Base-by-base conservation (phyloP, 257 asterid genomes). In the Euphrasia confusa region DNA sequence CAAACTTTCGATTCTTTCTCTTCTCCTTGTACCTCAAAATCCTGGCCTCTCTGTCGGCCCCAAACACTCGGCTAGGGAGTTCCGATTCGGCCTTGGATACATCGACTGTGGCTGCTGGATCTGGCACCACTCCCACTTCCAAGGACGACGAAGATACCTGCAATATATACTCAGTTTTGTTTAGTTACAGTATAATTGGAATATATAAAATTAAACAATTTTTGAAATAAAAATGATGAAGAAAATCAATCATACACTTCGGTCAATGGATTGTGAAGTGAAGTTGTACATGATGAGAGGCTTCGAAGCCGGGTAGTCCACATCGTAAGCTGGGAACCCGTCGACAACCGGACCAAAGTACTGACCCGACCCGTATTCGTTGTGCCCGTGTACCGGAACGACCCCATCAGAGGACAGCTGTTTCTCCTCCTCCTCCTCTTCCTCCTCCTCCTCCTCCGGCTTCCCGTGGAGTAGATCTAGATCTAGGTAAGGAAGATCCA, bases 91-190 rank as follows among this genome's bases (percentile, higher is more conserved):
- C 81, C 30, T 69, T 71, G 14, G 86, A 66, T 58, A 62, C 76
- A 9, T 86, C 89, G 9, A 70, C 66, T 67, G 49, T 60, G 8
- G 72, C 63, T 37, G 63, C 78, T 52, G 82, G 78, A 27, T 87
- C 91, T 3, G 94, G 96, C 67, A 88, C 96, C 15, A 88, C 84
- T 10, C 94, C 91, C 0, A 79, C 89, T 1, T 88, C 94, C 60
- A 87, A 2, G 11, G 97, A 89, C 10, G 95, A 81, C 28, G 85
- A 87, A 3, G 95, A 84, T n/a, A 87, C 80, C 95, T 83, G 76
- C 57, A 58, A 50, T 18, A n/a, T n/a, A n/a, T n/a, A 30, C 33
- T 30, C 33, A 28, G 24, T 21, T 21, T 30, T 30, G 5, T 30
- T 30, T 3, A 2, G 3, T 30, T 30, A 30, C 0, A 30, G 0